Conservation (phyloP, 2,329 filamentous ascomycete genomes). For the Cytospora paraplurivora region DNA sequence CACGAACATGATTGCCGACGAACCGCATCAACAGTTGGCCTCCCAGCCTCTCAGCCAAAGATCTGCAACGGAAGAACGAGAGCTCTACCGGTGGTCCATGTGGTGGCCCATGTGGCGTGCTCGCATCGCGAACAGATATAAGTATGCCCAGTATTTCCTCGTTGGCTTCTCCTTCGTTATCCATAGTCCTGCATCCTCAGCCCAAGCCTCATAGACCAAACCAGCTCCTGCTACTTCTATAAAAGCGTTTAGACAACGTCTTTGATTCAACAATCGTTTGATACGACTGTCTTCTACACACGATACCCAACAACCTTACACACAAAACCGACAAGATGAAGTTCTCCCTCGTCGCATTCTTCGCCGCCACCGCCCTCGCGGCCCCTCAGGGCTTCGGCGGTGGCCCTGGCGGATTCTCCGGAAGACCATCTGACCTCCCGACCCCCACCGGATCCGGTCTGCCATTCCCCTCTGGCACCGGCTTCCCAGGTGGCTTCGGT, state of each 20-base stretch:
- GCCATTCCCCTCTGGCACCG: conserved; percentile 3
- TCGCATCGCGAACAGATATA: conserved; percentile 14
- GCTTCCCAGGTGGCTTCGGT: conserved; percentile 3
- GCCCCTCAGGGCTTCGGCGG: conserved; percentile 7
- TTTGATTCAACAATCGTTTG: conserved; percentile 12
- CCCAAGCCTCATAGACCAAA: conserved; percentile 7
- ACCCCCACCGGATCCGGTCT: conserved; percentile 6
- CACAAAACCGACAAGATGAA: conserved; percentile 13
- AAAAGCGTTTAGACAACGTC: conserved; percentile 20
- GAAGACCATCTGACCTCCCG: not conserved
- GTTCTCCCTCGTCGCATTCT: conserved; percentile 20
- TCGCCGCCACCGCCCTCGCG: conserved; percentile 18
- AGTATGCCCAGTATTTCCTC: not conserved
- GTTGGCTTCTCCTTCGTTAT: not conserved
- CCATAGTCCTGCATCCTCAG: not conserved
- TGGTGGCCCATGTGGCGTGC: not conserved
- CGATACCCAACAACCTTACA: not conserved
- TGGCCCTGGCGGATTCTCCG: not conserved
- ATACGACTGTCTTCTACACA: conserved; percentile 19
- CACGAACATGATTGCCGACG: not conserved
- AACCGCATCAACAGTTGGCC: conserved; percentile 1
- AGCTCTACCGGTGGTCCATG: not conserved
- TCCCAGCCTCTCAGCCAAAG: not conserved
- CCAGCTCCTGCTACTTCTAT: conserved; percentile 6
- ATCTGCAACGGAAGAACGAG: not conserved